Evolutionary conservation across 1,284 basidiomycete species (phyloP).

Genomic region (Schizophyllum commune): DNA sequence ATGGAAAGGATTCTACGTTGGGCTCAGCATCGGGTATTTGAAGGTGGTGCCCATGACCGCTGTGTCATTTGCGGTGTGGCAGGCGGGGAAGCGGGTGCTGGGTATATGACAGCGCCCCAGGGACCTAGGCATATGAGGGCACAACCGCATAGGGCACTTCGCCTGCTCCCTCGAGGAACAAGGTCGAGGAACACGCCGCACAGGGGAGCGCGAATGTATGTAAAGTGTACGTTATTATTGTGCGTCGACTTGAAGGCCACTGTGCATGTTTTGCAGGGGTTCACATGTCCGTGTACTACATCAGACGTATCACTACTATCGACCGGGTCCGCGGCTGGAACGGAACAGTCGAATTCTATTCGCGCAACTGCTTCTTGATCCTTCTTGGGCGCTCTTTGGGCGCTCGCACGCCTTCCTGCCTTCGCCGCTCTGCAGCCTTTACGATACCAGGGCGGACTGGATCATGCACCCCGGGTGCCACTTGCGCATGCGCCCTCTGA

Average conservation of each 20-base stretch:
- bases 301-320: too few relatives aligned
- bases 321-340: too few relatives aligned
- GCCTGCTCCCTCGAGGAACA: neutral
- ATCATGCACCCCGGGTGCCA: neutral
- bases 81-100: constrained; percentile 58
- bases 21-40: constrained; percentile 88
- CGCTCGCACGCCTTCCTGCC: too few relatives aligned
- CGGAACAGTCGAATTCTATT: too few relatives aligned
- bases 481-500: neutral
- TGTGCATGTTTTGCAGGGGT: too few relatives aligned
- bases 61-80: constrained; percentile 74
- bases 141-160: neutral
- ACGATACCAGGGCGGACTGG: neutral
- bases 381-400: too few relatives aligned
- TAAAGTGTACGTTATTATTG: too few relatives aligned
- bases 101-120: constrained; percentile 28
- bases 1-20: constrained; percentile 90
- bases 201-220: neutral
- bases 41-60: constrained; percentile 98
- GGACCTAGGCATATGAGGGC: too few relatives aligned
- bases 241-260: too few relatives aligned
- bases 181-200: neutral
- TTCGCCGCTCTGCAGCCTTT: too few relatives aligned
- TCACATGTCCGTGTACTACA: too few relatives aligned
- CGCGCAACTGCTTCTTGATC: too few relatives aligned